Evolutionary conservation across 2,329 filamentous ascomycete genomes (phyloP), one percentile per base, ranked within the genome.

Genomic region (Cladosporium velox): DNA sequence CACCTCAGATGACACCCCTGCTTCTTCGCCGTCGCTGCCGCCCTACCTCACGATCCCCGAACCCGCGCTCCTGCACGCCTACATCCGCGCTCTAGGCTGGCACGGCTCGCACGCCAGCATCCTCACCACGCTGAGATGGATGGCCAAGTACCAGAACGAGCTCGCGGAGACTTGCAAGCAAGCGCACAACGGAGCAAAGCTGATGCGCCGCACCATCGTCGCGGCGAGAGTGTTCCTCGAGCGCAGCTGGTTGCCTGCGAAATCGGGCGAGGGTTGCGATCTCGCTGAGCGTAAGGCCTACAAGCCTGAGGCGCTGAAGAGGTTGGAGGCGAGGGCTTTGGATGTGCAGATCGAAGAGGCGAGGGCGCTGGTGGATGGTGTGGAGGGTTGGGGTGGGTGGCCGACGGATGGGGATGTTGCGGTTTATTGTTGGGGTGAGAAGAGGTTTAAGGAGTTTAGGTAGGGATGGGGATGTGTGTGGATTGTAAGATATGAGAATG

Each of bases 61-160:
- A 11, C 82, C 84, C 7, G 77, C 77, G 24, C 76, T 83, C 44
- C 73, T 87, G 1, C 86, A 90, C 70, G 79, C 81, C 2, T 90
- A 91, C 73, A 83, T 92, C 74, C 83, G 88, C 57, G 83, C 86
- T 1, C 79, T 92, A 26, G 89, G 86, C 0, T 83, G 85, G 62
- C 76, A 87, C n/a, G 84, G 84, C 41, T 87, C 91, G 69, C 81
- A 82, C 59, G 78, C 83, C 2, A 86, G 84, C 59, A 86, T 92
- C 74, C 81, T 84, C 5, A 79, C 78, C 4, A 77, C 89, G 5
- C 77, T 89, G 15, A 75, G 78, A 34, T 93, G 88, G 88, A 84
- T 90, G 69, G 76, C 85, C 0, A 70, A 76, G 28, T 77, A 87
- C 69, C 83, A 83, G 77, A 73, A 74, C 6, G 75, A 76, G 47